Base-by-base conservation (phyloP, 257 asterid genomes). In the Solanum clarkiae region DNA sequence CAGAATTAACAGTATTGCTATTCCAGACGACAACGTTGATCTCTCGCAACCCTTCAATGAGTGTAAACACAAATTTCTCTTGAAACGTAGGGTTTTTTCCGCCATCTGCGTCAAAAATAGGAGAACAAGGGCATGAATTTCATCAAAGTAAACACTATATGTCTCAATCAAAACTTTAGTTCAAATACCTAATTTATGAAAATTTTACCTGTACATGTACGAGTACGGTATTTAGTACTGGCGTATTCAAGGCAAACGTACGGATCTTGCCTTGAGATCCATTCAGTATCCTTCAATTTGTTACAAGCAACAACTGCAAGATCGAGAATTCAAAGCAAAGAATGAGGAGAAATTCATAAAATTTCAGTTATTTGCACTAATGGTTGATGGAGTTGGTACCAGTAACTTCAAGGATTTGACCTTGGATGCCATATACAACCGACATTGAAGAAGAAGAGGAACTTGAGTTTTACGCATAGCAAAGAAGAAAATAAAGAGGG, bases 261-360 rank as follows among this genome's bases (percentile, higher is more conserved):
- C 53, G 99, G 98, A 94, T 97, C 99, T 87, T 97, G 99, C 87
- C 98, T 91, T n/a, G 99, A 97, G 83, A 95, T 92, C 98, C 98
- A 95, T 69, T 97, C 98, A 0, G 98, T 94, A 83, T 94, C 94
- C 85, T 91, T 97, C 95, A 97, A 88, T 85, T 92, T 97, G 24
- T 72, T 91, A 80, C 98, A 94, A 29, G 92, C 92, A 40, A 95
- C 99, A 85, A 95, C 98, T 97, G 91, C 74, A 84, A 89, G 7
- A 11, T 4, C 53, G 86, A 29, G 16, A 53, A 62, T 66, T 26
- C 54, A 51, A 84, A 49, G 5, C 1, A 56, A 53, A 84, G 56
- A 59, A 42, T 79, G 32, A 59, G 5, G 10, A 77, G 80, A 20
- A 54, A 20, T 84, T 10, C 66, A 56, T 45, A 62, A 56, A 49